Evolutionary conservation across 345 rosid genomes (phyloP).

Genomic region (Eucalyptus marginata): DNA sequence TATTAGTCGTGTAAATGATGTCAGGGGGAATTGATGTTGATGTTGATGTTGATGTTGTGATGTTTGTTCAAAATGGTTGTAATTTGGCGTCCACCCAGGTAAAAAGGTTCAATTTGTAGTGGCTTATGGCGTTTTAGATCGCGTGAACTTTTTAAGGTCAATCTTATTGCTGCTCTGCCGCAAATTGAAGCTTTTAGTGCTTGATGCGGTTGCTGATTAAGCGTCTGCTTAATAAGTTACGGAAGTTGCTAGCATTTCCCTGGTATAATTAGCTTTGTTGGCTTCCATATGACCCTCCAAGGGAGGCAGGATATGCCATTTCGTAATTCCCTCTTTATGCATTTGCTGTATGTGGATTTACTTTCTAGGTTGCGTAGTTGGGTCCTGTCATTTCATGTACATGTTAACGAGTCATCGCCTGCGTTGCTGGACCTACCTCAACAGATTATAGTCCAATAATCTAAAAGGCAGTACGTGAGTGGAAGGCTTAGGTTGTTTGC

Average conservation of each 20-base stretch:
- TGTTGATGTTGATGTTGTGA: not conserved
- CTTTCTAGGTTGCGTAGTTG: not conserved
- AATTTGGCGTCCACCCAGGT: not conserved
- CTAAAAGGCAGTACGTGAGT: not conserved
- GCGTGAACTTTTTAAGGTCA: not conserved
- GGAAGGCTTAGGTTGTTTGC: not conserved
- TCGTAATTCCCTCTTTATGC: not conserved
- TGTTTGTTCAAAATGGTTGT: not conserved
- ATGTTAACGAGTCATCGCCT: not conserved
- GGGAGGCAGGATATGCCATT: not conserved
- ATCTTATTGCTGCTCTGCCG: fast-evolving
- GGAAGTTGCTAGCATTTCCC: not conserved
- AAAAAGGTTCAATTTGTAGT: not conserved
- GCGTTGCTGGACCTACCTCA: not conserved
- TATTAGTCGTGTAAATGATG: not conserved
- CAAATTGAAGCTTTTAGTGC: not conserved
- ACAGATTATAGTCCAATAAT: not conserved
- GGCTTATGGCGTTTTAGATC: not conserved
- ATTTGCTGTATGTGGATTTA: not conserved
- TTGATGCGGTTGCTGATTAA: not conserved
- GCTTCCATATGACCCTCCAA: not conserved
- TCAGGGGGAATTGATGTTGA: not conserved
- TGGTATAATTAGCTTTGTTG: not conserved
- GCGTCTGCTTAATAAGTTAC: not conserved
- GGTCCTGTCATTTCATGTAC: not conserved